Conservation (phyloP, 169 alveolate species). For the Neospora caninum region DNA sequence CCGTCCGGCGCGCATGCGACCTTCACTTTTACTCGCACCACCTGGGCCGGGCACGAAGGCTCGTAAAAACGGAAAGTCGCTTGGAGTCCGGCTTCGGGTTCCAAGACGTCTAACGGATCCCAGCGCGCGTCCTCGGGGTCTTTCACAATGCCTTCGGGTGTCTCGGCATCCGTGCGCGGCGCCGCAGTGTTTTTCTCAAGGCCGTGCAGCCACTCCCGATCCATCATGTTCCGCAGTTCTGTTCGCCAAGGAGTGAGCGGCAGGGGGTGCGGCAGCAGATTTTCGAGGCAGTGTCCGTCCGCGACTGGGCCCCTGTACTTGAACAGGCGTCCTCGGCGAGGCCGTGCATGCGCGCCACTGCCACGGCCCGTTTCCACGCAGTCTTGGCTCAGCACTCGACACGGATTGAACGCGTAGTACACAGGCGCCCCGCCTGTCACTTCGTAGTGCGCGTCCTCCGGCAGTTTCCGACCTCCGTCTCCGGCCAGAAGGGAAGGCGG, state of each 20-base stretch:
- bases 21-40: background rate
- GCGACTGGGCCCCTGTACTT: background rate
- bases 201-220: background rate
- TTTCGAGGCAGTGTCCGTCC: background rate
- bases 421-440: background rate
- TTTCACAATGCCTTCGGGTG: background rate
- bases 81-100: background rate
- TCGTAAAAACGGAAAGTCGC: background rate
- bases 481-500: background rate
- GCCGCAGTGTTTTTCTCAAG: background rate
- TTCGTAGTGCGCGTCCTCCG: constrained; percentile 8
- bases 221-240: background rate
- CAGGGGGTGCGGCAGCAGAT: background rate
- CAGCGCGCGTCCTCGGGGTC: background rate
- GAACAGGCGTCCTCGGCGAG: background rate
- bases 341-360: background rate
- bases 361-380: background rate
- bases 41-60: background rate
- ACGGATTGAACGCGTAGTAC: constrained; percentile 25
- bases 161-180: background rate
- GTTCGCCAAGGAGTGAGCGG: background rate
- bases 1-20: background rate
- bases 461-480: background rate
- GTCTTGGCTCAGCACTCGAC: background rate
- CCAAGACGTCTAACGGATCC: background rate